phyloP scores from a whole-genome alignment of 257 asterid genomes.

The Nicotiana paniculata region DNA sequence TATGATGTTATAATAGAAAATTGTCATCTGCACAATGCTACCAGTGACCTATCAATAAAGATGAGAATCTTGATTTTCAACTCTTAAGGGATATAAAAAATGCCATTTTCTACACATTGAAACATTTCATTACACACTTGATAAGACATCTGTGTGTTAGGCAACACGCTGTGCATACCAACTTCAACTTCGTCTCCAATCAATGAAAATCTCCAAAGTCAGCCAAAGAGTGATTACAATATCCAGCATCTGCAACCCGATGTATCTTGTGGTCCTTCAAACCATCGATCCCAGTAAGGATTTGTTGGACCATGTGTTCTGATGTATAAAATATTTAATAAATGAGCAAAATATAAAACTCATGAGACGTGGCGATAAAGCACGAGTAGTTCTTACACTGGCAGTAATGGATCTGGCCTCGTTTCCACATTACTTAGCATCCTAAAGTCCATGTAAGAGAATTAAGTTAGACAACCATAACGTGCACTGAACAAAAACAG shows the following conservation, averaged over 20 bases:
- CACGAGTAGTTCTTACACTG: constrained; percentile 44
- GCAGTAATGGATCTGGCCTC: constrained; percentile 78
- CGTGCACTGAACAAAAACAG: background rate
- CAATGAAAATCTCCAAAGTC: background rate
- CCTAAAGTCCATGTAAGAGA: constrained; percentile 27
- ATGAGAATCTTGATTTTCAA: background rate
- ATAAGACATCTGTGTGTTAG: background rate
- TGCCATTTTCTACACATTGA: constrained; percentile 24
- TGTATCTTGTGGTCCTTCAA: constrained; percentile 77
- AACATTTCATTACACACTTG: constrained; percentile 3
- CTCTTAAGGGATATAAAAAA: background rate
- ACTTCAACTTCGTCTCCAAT: background rate
- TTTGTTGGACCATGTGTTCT: constrained; percentile 78
- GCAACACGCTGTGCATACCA: background rate
- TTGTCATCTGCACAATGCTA: constrained; percentile 8
- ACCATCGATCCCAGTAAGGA: constrained; percentile 93
- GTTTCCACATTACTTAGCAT: constrained; percentile 53
- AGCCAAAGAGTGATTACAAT: constrained; percentile 28
- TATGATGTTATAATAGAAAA: background rate
- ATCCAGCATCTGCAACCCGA: constrained; percentile 93
- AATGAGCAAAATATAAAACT: background rate
- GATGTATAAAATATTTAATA: constrained; percentile 10
- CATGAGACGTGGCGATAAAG: background rate
- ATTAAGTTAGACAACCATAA: constrained; percentile 9
- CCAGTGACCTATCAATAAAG: background rate